These are phyloP conservation scores for Fusarium sp. DNA, from an alignment of 2,329 filamentous ascomycete genomes.

Conservation along the genomic window DNA sequence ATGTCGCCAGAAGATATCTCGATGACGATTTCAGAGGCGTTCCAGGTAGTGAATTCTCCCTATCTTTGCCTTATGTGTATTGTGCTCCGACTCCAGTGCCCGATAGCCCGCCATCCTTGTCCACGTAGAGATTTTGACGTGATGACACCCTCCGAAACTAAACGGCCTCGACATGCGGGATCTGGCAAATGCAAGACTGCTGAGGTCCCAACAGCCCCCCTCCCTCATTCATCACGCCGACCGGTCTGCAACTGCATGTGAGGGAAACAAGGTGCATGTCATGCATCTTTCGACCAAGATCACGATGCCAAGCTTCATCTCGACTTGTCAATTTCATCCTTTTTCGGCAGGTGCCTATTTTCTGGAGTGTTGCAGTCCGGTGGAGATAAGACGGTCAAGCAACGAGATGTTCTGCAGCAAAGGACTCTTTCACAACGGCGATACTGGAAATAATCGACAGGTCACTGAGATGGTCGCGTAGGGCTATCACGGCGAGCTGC, in stretches of 20 bases:
- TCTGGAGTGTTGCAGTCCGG: background rate
- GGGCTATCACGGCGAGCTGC: constrained; percentile 1
- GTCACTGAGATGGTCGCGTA: constrained; percentile 8
- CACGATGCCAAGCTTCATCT: constrained; percentile 5
- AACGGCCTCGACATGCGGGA: constrained; percentile 12
- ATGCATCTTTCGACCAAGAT: constrained; percentile 12
- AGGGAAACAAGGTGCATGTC: constrained; percentile 17
- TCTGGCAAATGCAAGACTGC: constrained; percentile 6
- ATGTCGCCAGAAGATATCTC: too few species aligned
- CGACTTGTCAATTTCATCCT: background rate
- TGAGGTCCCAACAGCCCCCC: too few species aligned
- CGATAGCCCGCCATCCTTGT: constrained; percentile 32
- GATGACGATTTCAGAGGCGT: constrained; percentile 1
- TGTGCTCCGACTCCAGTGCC: constrained; percentile 17
- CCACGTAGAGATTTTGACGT: constrained; percentile 24
- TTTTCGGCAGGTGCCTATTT: constrained; percentile 3
- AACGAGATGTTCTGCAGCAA: background rate
- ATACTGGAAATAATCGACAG: background rate
- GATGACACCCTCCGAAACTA: constrained; percentile 26
- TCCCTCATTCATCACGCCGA: constrained; percentile 15
- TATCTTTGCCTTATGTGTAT: background rate
- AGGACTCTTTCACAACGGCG: background rate
- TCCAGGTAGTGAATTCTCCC: constrained; percentile 5
- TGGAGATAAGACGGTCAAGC: constrained; percentile 4
- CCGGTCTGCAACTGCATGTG: constrained; percentile 20